Conservation (phyloP, 208 protist species). For the Crithidia brevicula region DNA sequence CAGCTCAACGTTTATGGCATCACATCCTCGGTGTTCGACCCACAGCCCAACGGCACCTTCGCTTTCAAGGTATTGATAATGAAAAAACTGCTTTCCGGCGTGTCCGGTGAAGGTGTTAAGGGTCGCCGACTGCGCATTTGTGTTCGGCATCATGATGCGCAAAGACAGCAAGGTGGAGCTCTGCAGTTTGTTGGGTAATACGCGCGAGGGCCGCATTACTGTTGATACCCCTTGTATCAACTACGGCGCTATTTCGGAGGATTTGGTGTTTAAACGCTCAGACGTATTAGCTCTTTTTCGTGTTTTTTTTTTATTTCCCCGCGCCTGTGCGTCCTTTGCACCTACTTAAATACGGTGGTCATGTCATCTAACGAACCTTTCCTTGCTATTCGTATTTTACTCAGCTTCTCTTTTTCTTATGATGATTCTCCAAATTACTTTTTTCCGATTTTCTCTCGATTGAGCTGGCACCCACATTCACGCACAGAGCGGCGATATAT, state of each 20-base stretch:
- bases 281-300: too few species aligned
- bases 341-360: too few species aligned
- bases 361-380: too few species aligned
- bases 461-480: too few species aligned
- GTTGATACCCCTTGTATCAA: conserved; percentile 72
- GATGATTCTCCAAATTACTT: too few species aligned
- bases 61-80: conserved; percentile 64
- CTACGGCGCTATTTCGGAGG: conserved; percentile 48
- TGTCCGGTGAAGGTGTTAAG: conserved; percentile 56
- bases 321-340: too few species aligned
- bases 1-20: conserved; percentile 63
- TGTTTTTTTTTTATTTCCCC: too few species aligned
- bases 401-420: too few species aligned
- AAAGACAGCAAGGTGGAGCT: conserved; percentile 69
- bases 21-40: conserved; percentile 64
- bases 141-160: conserved; percentile 66
- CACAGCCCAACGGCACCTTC: conserved; percentile 46
- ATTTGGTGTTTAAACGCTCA: conserved; percentile 42
- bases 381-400: too few species aligned
- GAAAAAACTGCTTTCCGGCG: conserved; percentile 55
- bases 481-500: too few species aligned
- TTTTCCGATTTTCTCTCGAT: too few species aligned
- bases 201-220: conserved; percentile 61
- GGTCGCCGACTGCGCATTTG: conserved; percentile 65
- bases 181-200: conserved; percentile 71